A percentile compares a stretch with the other conserved stretches of the same genome.
Evolutionary conservation across 2,329 filamentous ascomycete species (phyloP).

Genomic region (Colletotrichum sublineola): DNA sequence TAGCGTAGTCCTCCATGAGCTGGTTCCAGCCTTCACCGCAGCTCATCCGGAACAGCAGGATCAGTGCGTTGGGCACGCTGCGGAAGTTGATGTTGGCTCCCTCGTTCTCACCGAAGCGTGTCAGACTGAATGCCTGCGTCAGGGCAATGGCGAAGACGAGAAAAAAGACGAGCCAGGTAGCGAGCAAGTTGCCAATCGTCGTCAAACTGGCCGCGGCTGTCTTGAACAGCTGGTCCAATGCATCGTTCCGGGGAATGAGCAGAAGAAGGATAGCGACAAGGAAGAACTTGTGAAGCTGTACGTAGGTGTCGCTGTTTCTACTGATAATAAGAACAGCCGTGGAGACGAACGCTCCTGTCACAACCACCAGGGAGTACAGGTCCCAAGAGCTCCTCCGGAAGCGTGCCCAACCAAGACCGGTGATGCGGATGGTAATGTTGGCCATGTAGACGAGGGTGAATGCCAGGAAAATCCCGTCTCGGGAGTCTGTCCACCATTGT

Average conservation of each 20-base stretch:
- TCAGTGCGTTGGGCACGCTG: slow-evolving; percentile 92
- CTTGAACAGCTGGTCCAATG: slow-evolving; percentile 98
- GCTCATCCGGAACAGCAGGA: slow-evolving; percentile 93
- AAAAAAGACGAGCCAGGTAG: slow-evolving; percentile 98
- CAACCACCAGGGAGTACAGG: slow-evolving; percentile 84
- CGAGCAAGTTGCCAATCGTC: slow-evolving; percentile 89
- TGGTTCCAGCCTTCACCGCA: slow-evolving; percentile 97
- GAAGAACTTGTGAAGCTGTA: slow-evolving; percentile 92
- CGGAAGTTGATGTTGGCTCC: slow-evolving; percentile 90
- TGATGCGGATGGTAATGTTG: slow-evolving; percentile 86
- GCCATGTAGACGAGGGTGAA: slow-evolving; percentile 86
- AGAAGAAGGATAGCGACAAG: slow-evolving; percentile 90
- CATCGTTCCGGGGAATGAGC: slow-evolving; percentile 95
- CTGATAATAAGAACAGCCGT: slow-evolving; percentile 84
- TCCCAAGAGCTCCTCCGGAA: slow-evolving; percentile 97
- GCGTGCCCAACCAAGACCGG: slow-evolving; percentile 91
- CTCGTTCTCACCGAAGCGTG: slow-evolving; percentile 82
- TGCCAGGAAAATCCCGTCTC: slow-evolving; percentile 82
- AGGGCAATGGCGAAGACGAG: slow-evolving; percentile 96
- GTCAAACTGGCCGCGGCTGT: slow-evolving; percentile 94
- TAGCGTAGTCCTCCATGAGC: slow-evolving; percentile 95
- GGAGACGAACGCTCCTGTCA: slow-evolving; percentile 81
- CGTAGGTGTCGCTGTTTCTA: slow-evolving; percentile 69
- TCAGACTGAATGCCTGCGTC: slow-evolving; percentile 95
- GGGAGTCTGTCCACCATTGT: slow-evolving; percentile 74